These are phyloP conservation scores for Monosporascus sp. DNA, from an alignment of 2,329 filamentous ascomycete genomes.

Conservation along the genomic window DNA sequence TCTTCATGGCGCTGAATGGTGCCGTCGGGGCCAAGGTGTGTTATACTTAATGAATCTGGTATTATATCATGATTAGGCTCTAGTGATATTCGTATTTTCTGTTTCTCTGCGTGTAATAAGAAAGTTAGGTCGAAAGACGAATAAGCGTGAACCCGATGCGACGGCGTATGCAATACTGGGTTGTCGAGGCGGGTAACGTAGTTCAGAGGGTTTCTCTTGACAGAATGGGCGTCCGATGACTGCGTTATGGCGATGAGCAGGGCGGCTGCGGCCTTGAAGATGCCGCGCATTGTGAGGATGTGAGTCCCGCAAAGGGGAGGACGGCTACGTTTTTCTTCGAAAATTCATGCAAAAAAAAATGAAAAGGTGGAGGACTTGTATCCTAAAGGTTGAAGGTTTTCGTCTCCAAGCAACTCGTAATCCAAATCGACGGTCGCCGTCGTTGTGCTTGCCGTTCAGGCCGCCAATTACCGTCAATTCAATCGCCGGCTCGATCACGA, in stretches of 20 bases:
- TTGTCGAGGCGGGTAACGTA: constrained; percentile 70
- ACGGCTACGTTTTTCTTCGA: constrained; percentile 11
- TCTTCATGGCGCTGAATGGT: constrained; percentile 59
- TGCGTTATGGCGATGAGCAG: constrained; percentile 25
- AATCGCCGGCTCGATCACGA: neutral
- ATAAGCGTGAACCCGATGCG: constrained; percentile 71
- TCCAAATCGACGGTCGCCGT: neutral
- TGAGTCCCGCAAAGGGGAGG: constrained; percentile 17
- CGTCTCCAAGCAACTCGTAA: neutral
- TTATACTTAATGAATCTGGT: constrained; percentile 67
- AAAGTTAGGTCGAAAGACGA: constrained; percentile 86
- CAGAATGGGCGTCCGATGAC: constrained; percentile 57
- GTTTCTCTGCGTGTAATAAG: constrained; percentile 59
- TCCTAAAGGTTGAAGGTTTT: too few species aligned
- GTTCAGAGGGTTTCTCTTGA: constrained; percentile 69
- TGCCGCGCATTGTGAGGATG: constrained; percentile 22
- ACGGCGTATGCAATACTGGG: constrained; percentile 71
- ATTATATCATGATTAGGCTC: constrained; percentile 91
- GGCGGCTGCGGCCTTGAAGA: constrained; percentile 21
- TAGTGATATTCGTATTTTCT: constrained; percentile 72
- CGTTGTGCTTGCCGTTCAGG: neutral
- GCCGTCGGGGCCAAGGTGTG: constrained; percentile 69
- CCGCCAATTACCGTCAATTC: neutral
- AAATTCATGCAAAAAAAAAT: constrained; percentile 19
- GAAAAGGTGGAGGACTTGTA: too few species aligned